These are phyloP conservation scores for Lactifluus echinatus DNA, from an alignment of 768 basidiomycete genomes.

Conservation along the genomic window DNA sequence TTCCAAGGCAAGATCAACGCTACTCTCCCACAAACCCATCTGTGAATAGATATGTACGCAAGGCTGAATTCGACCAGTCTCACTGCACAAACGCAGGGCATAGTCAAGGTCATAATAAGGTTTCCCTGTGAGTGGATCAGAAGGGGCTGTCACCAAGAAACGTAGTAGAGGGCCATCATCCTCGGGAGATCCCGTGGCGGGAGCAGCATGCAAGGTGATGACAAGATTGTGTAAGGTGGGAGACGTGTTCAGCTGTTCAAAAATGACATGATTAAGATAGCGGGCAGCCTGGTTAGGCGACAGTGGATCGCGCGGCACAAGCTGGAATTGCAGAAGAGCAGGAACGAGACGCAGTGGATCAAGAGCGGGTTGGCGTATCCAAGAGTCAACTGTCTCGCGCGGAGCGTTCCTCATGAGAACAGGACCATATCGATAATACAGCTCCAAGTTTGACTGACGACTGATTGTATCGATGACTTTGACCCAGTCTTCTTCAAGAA, in stretches of 20 bases:
- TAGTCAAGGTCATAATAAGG: constrained; percentile 98
- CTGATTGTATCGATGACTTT: constrained; percentile 88
- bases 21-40: constrained; percentile 95
- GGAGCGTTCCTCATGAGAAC: constrained; percentile 81
- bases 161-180: constrained; percentile 74
- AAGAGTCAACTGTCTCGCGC: constrained; percentile 86
- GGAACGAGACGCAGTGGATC: constrained; percentile 84
- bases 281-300: constrained; percentile 81
- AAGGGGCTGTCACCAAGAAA: constrained; percentile 76
- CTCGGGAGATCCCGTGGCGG: constrained; percentile 35
- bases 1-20: constrained; percentile 88
- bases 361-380: constrained; percentile 74
- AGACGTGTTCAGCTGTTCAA: constrained; percentile 71
- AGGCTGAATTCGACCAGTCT: constrained; percentile 68
- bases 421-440: constrained; percentile 90
- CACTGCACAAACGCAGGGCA: constrained; percentile 86
- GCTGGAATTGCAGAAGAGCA: constrained; percentile 75
- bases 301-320: constrained; percentile 59
- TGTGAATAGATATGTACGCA: constrained; percentile 97
- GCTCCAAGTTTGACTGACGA: constrained; percentile 73
- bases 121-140: constrained; percentile 70
- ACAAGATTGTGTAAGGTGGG: constrained; percentile 91
- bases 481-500: constrained; percentile 85
- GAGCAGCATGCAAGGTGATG: constrained; percentile 72
- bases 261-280: constrained; percentile 79